These are phyloP conservation scores for Chrysosporium queenslandicum DNA, from an alignment of 2,329 filamentous ascomycete species.

Conservation along the genomic window DNA sequence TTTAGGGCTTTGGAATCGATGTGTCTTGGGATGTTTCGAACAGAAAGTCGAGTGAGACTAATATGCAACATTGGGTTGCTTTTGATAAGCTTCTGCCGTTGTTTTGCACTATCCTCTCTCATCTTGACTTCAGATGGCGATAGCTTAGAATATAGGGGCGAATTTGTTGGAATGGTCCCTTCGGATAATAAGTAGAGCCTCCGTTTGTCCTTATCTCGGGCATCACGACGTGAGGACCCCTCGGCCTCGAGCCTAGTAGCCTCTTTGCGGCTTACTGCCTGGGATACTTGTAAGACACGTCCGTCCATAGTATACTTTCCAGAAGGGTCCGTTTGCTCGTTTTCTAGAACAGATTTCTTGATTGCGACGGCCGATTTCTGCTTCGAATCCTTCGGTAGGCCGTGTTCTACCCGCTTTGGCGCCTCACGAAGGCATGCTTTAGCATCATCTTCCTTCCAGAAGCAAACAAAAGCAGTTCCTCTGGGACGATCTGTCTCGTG, in stretches of 20 bases:
- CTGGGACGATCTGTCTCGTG: constrained; percentile 73
- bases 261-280: constrained; percentile 74
- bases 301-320: constrained; percentile 87
- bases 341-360: constrained; percentile 76
- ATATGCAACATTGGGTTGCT: constrained; percentile 81
- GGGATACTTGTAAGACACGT: constrained; percentile 71
- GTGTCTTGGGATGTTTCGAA: constrained; percentile 81
- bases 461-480: constrained; percentile 92
- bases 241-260: constrained; percentile 65
- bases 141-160: constrained; percentile 65
- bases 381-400: constrained; percentile 32
- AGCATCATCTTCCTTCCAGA: constrained; percentile 66
- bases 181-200: constrained; percentile 80
- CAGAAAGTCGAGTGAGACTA: constrained; percentile 76
- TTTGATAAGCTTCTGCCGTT: constrained; percentile 83
- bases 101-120: constrained; percentile 74
- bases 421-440: constrained; percentile 65
- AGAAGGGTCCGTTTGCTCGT: constrained; percentile 68
- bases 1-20: constrained; percentile 82
- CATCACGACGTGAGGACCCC: constrained; percentile 52
- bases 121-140: constrained; percentile 73
- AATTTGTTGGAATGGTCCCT: constrained; percentile 68
- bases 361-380: constrained; percentile 39
- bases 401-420: constrained; percentile 45
- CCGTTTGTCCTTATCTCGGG: constrained; percentile 75